Base-by-base conservation (phyloP, 164 flowering plant species). In the Hamamelis virginiana region DNA sequence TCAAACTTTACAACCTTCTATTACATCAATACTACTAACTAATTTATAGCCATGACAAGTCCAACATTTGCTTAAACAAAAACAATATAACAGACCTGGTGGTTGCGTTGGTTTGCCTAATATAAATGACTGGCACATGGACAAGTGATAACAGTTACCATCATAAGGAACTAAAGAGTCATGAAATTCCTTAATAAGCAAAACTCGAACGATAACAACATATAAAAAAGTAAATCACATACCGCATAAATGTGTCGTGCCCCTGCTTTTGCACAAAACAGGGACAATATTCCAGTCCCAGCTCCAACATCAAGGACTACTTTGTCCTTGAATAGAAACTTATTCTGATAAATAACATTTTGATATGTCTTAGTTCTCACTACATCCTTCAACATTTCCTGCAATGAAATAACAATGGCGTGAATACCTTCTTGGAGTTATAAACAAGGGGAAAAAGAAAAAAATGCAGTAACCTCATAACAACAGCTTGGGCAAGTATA, bases 261-360 rank as follows among this genome's bases (percentile, higher is more conserved):
- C 53, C 99, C 99, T 55, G 91, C 97, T 84, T 92, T 95, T 21
- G 99, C 99, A 85, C 99, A 95, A 70, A 95, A 95, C 25, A 95
- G 86, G 59, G 99, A 95, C 72, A 95, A 75, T 46, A 95, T 95
- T 64, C 99, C 99, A 67, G 99, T 95, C 60, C 99, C 99, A 65
- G 99, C 99, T 47, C 99, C 99, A 41, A 95, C 99, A 80, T 95
- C 99, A 80, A 95, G 93, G 63, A 95, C 97, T 3, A 95, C 75
- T 76, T 95, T 95, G 74, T 91, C 76, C 84, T 91, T 87, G 76
- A 92, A 80, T 57, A 95, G 82, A 74, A 91, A 92, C 63, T 81
- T 74, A 73, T 95, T 95, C 81, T 90, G 86, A 77, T 91, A 91
- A 59, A 95, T 92, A 55, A 92, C 99, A 86, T 92, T 86, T 81